Percentiles rank a stretch among this genome's conserved stretches.
These are phyloP conservation scores for Phytophthora rubi DNA, from an alignment of 352 stramenopile genomes.

Conservation along the genomic window DNA sequence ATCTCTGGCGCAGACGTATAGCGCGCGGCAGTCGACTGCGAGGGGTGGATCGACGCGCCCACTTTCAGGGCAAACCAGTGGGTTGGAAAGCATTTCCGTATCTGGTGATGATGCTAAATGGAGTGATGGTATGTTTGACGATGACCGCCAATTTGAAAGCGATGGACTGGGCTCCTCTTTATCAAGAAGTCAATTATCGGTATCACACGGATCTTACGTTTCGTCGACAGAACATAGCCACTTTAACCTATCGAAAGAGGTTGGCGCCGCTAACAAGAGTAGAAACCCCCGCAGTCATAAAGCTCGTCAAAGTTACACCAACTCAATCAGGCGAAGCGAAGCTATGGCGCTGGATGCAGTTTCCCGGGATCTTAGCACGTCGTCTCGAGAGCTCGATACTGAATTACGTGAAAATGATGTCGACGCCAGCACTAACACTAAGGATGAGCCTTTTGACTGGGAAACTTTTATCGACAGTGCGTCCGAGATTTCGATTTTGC, in stretches of 20 bases:
- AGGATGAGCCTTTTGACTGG: constrained; percentile 56
- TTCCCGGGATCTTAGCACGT: constrained; percentile 26
- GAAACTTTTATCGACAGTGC: constrained; percentile 68
- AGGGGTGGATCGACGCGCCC: constrained; percentile 2
- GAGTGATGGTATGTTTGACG: constrained; percentile 36
- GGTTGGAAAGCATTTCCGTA: constrained; percentile 30
- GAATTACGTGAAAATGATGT: constrained; percentile 16
- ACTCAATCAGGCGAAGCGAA: constrained; percentile 20
- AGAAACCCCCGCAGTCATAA: neutral
- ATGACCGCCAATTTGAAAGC: constrained; percentile 38
- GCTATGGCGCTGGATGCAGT: constrained; percentile 29
- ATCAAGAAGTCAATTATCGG: constrained; percentile 65
- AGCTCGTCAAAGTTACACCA: constrained; percentile 12
- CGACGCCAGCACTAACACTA: constrained; percentile 9
- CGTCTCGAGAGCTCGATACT: constrained; percentile 17
- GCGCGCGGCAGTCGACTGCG: constrained; percentile 22
- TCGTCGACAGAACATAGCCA: constrained; percentile 17
- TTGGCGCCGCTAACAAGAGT: constrained; percentile 14
- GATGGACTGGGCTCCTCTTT: constrained; percentile 52
- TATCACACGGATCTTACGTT: constrained; percentile 34
- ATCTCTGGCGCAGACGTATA: constrained; percentile 15
- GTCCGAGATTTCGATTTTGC: constrained; percentile 42
- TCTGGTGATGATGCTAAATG: constrained; percentile 27
- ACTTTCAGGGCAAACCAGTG: constrained; percentile 18
- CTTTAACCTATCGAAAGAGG: constrained; percentile 27